Evolutionary conservation across 179 eudicot genomes (phyloP), one percentile per base, ranked within the genome.

Genomic region (Vitellaria paradoxa): DNA sequence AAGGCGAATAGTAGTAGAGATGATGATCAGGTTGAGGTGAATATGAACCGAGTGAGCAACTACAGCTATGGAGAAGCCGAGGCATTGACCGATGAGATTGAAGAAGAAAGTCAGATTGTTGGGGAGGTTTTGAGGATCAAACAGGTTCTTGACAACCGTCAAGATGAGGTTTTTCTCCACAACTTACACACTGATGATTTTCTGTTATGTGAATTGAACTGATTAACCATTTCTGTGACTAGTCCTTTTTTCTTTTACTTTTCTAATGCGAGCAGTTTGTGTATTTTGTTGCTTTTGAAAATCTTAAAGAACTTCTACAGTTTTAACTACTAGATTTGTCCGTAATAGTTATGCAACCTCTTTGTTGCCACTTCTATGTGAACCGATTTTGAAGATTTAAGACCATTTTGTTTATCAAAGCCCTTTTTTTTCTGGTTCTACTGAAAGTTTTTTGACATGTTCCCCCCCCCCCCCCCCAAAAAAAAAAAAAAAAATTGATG

Each of bases 121-220:
- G 90, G 80, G 12, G 98, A 96, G 85, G 93, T 90, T 26, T 70
- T 91, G 80, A 93, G 98, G 91, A 91, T 96, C 81, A 96, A 96
- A 50, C 87, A 88, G 60, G 74, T 92, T 59, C 81, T 96, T 73
- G 86, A 81, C 9, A 88, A 89, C 76, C 59, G 79, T 80, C 83
- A 87, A 81, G 92, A 92, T 77, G 92, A 91, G 98, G 99, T 96
- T 47, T 68, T 7, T 61, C 65, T 78, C 20, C 72, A 40, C 17
- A 42, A 9, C 60, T 69, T 74, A 11, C 53, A 11, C 53, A 26
- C 37, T 30, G 1, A 30, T 57, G n/a, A 77, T 45, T 17, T 26
- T 57, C 40, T 24, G 23, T 10, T 49, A 11, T 9, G 56, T 52
- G 17, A 15, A 62, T 7, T 23, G 50, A 20, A 74, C 12, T 17